Evolutionary conservation across 768 basidiomycete genomes (phyloP), one percentile per base, ranked within the genome.

Genomic region (Suillus weaverae): DNA sequence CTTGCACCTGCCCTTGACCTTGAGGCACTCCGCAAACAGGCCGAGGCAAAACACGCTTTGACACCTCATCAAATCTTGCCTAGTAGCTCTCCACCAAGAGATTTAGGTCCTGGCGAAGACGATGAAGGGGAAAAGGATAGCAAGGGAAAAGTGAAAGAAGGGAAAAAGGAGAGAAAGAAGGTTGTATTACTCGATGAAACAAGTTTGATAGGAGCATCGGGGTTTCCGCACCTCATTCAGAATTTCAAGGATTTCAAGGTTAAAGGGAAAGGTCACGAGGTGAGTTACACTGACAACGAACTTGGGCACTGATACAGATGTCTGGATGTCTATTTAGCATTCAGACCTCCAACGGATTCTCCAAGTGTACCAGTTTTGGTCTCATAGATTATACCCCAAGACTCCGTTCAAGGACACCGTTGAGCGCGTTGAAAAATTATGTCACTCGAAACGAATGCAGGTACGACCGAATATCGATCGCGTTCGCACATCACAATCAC

Each of bases 201-300:
- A 48, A 83, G 91, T 64, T 74, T 99, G 64, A 78, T 95, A 16
- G 87, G 89, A 6, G 78, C 85, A 4, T 81, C 83, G 36, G 96
- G 97, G 1, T 90, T 99, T 70, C 94, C 92, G 2, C 82, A 85
- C 56, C 82, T 99, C 51, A 84, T 94, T 60, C 83, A 89, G 64
- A 85, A 89, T 61, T 84, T 89, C 33, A 94, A 93, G 77, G 79
- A 85, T 64, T 92, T 97, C 77, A 89, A 85, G 68, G 82, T 88
- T 20, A 90, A 87, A 69, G 96, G 95, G 8, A 98, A 97, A 74
- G 96, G 96, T 0, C 87, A 94, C 70, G 97, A 99, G 84, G 97
- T 94, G 76, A 44, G 60, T 30, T 18, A 53, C 33, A 63, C 35
- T 64, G 14, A 32, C 46, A 43, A 11, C 22, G 11, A 10, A 30